Evolutionary conservation across 139 green algal species (phyloP), one percentile per base, ranked within the genome.

Genomic region (Tetradesmus obliquus): DNA sequence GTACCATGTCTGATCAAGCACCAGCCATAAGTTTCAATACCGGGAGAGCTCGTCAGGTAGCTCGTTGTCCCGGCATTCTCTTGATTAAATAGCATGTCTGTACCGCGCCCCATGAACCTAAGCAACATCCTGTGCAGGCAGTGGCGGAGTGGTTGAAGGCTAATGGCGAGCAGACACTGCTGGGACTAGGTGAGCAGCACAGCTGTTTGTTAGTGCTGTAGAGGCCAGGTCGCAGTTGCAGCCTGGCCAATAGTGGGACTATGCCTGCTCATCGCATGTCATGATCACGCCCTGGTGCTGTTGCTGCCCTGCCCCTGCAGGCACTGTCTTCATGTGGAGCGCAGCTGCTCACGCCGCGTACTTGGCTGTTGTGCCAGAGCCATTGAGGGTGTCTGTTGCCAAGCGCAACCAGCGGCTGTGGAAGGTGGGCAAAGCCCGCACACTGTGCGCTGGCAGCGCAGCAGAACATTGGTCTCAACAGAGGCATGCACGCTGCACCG

Each of bases 311-410:
- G 81, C 53, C 8, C 55, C 6, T 45, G 88, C 88, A 91, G 90
- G 55, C 9, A 85, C 69, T 3, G 84, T 62, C 6, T 90, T 90
- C 54, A 86, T 86, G 71, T 92, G 79, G 54, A 53, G 71, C 55
- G 83, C 71, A 10, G 90, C 83, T 53, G 83, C 71, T 13, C 90
- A 92, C 74, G 84, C 90, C 2, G 57, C 32, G 13, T 92, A 92
- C 55, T 66, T 92, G 24, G 55, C 45, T 19, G 17, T 54, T 55
- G 74, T 90, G 74, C 90, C 90, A 17, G 69, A 80, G 32, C 19
- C 90, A 19, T 55, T 92, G 32, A 82, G 84, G 17, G 24, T 76
- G 2, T 10, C 57, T 55, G 72, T 84, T 24, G 85, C 90, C 19
- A 82, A 54, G 32, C 90, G 83, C 69, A 90, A 83, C 55, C 55